Evolutionary conservation across 1,139 yeast genomes (phyloP).

Genomic region (Arxiozyma heterogenica): DNA sequence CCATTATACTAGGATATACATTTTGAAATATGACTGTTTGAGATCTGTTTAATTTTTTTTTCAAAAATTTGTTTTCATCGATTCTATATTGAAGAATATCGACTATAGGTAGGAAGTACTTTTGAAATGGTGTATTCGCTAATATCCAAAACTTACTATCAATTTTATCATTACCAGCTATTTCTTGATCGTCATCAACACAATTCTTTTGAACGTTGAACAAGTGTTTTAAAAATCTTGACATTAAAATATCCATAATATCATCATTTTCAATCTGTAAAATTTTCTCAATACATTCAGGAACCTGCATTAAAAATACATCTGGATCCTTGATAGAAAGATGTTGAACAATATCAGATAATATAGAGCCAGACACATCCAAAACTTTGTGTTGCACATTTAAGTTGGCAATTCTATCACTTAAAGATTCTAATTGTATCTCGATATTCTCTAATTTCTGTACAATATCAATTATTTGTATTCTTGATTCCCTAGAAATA

Average conservation of each 20-base stretch:
- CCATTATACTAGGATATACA: slow-evolving; percentile 5
- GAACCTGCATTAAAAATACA: background rate
- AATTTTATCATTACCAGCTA: background rate
- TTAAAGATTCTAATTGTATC: background rate
- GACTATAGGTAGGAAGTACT: slow-evolving; percentile 1
- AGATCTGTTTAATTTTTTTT: slow-evolving; percentile 15
- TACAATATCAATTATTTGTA: background rate
- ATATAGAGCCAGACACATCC: background rate
- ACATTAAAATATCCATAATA: slow-evolving; percentile 5
- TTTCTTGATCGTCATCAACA: background rate
- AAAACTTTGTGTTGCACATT: background rate
- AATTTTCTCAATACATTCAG: slow-evolving; percentile 1
- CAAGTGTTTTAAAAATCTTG: background rate
- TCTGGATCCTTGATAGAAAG: background rate
- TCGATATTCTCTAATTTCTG: background rate
- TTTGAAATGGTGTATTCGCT: slow-evolving; percentile 8
- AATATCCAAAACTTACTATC: slow-evolving; percentile 11
- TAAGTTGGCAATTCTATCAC: background rate
- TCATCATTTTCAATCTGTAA: slow-evolving; percentile 6
- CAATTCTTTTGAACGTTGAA: background rate
- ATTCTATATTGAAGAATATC: slow-evolving; percentile 16
- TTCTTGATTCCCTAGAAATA: background rate
- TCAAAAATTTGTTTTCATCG: slow-evolving; percentile 7
- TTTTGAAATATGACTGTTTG: slow-evolving; percentile 20
- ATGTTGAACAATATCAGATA: background rate